Base-by-base conservation (phyloP, 305 asterid species). In the Nicotiana rustica region DNA sequence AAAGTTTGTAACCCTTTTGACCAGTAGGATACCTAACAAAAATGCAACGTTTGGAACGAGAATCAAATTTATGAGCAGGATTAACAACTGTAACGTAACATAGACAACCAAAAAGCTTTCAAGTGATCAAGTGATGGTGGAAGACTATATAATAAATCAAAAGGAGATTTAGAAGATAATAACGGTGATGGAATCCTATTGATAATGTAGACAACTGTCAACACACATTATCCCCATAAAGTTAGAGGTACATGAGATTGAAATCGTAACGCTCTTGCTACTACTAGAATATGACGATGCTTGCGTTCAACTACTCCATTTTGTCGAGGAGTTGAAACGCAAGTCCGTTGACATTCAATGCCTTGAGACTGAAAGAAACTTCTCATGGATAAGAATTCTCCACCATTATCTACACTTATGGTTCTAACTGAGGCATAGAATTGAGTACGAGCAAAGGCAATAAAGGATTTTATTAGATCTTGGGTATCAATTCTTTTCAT, bases 331-430 rank as follows among this genome's bases (percentile, higher is more conserved):
- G 86, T 85, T 15, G 79, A 78, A 49, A 82, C 70, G 14, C 81
- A 82, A 29, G 83, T 85, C 17, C 61, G 17, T n/a, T 85, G 83
- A 12, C 29, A 67, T 77, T 84, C 80, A 1, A 81, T 81, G 14
- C 64, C 57, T 66, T 56, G 19, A 41, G 21, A 1, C 1, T 29
- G 10, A 44, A 68, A 77, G 17, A 67, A 14, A 19, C 12, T 5
- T 18, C 5, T 3, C 19, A 21, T 78, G 31, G 6, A 12, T 41
- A 57, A 18, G 33, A 15, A 0, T 35, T 21, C 33, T 6, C 33
- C 6, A 10, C 17, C 55, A 78, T 66, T 67, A 18, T 78, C 70
- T 10, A 56, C 76, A 4, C 56, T 47, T 2, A 67, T n/a, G 0
- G 21, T 15, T 55, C 66, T 8, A 8, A 83, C 38, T 13, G 5